Evolutionary conservation across 805 yeast genomes (phyloP).

Genomic region (Torulaspora maleeae): DNA sequence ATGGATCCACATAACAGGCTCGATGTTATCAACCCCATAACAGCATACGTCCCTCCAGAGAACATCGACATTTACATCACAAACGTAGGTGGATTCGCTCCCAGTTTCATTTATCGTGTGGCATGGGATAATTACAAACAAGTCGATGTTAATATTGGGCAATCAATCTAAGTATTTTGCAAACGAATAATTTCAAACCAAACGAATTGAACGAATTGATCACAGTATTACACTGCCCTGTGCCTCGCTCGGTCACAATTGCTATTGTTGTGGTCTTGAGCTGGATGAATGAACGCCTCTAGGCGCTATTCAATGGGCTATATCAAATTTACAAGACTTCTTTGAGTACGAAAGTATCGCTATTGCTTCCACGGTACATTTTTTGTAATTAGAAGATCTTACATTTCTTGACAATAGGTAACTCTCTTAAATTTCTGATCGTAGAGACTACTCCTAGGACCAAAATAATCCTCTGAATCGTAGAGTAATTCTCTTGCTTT

Average conservation of each 20-base stretch:
- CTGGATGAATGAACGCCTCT: slow-evolving; percentile 45
- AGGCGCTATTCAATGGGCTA: slow-evolving; percentile 43
- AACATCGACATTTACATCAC: slow-evolving; percentile 91
- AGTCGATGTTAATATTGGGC: slow-evolving; percentile 63
- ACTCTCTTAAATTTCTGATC: no score
- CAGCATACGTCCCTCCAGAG: slow-evolving; percentile 91
- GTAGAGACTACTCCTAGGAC: neutral
- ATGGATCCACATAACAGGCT: slow-evolving; percentile 57
- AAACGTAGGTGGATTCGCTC: slow-evolving; percentile 94
- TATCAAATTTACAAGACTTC: slow-evolving; percentile 38
- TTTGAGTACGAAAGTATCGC: slow-evolving; percentile 57
- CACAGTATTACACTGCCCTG: slow-evolving; percentile 39
- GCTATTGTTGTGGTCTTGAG: slow-evolving; percentile 47
- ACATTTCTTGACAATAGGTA: slow-evolving; percentile 10
- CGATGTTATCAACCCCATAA: slow-evolving; percentile 68
- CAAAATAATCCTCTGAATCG: neutral
- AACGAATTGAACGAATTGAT: neutral
- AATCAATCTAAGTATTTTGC: slow-evolving; percentile 5
- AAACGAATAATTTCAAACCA: neutral
- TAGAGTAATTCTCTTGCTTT: neutral
- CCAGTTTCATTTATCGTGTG: slow-evolving; percentile 90
- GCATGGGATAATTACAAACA: slow-evolving; percentile 90
- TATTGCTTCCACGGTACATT: slow-evolving; percentile 16
- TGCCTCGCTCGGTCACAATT: slow-evolving; percentile 58
- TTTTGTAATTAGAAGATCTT: slow-evolving; percentile 34